phyloP scores from a whole-genome alignment of 352 stramenopile genomes.

The Pythium angustatum region DNA sequence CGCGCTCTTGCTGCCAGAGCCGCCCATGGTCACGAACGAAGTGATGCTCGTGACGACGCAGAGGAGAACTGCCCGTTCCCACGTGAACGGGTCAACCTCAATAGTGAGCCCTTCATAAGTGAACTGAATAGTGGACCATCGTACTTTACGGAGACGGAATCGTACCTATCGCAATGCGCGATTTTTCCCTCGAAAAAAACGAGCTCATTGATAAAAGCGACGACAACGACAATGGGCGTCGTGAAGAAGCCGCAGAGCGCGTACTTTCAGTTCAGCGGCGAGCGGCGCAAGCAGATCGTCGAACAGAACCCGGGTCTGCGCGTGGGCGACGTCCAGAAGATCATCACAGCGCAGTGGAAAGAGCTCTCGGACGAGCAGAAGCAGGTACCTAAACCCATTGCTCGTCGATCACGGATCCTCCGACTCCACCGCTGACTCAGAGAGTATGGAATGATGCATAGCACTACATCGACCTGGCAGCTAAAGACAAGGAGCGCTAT shows the following conservation, averaged over 20 bases:
- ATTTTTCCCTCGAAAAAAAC: slow-evolving; percentile 23
- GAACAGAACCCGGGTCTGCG: slow-evolving; percentile 57
- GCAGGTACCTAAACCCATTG: slow-evolving; percentile 38
- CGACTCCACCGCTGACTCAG: neutral
- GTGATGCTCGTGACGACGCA: neutral
- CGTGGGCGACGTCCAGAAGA: slow-evolving; percentile 86
- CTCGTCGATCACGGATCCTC: neutral
- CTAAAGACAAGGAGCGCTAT: slow-evolving; percentile 87
- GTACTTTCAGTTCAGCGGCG: slow-evolving; percentile 86
- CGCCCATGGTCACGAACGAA: slow-evolving; percentile 43
- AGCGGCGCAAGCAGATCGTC: slow-evolving; percentile 66
- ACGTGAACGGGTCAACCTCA: neutral
- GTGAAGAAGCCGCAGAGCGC: slow-evolving; percentile 88
- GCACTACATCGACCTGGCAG: slow-evolving; percentile 81
- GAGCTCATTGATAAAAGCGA: neutral
- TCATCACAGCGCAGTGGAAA: slow-evolving; percentile 91
- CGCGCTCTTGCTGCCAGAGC: slow-evolving; percentile 56
- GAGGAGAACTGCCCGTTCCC: neutral
- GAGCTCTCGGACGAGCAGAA: slow-evolving; percentile 83
- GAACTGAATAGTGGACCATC: neutral
- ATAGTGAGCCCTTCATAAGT: slow-evolving; percentile 14
- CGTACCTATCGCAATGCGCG: too few relatives aligned
- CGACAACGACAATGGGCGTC: slow-evolving; percentile 37
- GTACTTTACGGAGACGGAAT: neutral
- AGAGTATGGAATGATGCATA: slow-evolving; percentile 23